Evolutionary conservation across 495 filamentous ascomycete genomes (phyloP), one percentile per base, ranked within the genome.

Genomic region (Amorphotheca resinae): DNA sequence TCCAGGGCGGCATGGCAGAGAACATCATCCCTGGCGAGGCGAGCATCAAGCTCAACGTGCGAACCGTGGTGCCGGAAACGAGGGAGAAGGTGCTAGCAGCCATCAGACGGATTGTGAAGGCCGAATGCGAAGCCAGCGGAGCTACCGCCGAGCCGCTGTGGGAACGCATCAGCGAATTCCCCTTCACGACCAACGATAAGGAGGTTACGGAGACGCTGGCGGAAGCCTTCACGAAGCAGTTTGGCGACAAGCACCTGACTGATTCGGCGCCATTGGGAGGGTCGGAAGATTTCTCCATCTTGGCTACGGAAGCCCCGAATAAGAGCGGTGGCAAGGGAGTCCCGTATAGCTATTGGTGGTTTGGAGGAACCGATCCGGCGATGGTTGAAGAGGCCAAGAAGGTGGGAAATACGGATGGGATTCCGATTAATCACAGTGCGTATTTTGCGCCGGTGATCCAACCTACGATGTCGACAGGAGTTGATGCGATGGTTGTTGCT

Each of bases 401-500:
- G n/a, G 62, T 64, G 28, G 69, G 62, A 0, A 67, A 49, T 18
- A 41, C 66, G 12, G 42, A 63, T 26, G 43, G 61, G 32, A 49
- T 73, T 25, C 66, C 72, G 0, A 64, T 61, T 25, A 80, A 80
- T 45, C 78, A 83, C 54, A 76, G 68, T 39, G 62, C 67, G 1
- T 69, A 65, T 45, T 82, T 80, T 61, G 69, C 69, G 32, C 78
- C 77, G 15, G 71, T 64, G 0, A 64, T 83, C 14, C 58, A 76
- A 51, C 73, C 75, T 7, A 81, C 76, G n/a, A 51, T 83, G 48
- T 52, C 38, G 34, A 66, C 64, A 0, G 78, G 62, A 3, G 54
- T 72, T 16, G 73, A 79, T 62, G 77, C 66, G 5, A 62, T 77
- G 52, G 65, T 65, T 22, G 56, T 69, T 18, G 72, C 60, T 1